Evolutionary conservation across 2,329 filamentous ascomycete genomes (phyloP), one percentile per base, ranked within the genome.

Genomic region (Arachnopeziza araneosa): DNA sequence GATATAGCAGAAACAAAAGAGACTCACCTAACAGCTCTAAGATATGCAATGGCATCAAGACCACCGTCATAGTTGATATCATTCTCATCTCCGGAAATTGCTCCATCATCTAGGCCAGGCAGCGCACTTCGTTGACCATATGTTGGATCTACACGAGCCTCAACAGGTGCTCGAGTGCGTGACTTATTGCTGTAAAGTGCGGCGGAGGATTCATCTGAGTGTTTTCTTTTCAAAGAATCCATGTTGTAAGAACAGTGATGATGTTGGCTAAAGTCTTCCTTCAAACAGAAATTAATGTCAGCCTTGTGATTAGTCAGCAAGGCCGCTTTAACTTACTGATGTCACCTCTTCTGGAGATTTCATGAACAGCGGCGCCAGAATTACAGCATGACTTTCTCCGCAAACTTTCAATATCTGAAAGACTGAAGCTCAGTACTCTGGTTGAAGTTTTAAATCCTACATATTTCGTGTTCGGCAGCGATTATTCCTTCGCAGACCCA

Each of bases 71-170:
- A 89, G 58, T 87, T 85, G 0, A 86, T 75, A 60, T 87, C 85
- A 49, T 84, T 81, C 54, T 82, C 82, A 10, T 68, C 69, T 53
- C 54, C 63, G 2, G 48, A 24, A 4, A 57, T 71, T 72, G 50
- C 76, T 73, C 71, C 60, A 61, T 80, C 77, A 52, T 84, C 81
- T 17, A 84, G 74, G n/a, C 81, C 81, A 7, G 87, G 86, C 67
- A 92, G 89, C 51, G 88, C 88, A 68, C 85, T 84, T 73, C 85
- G 83, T 74, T 91, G 88, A 50, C 89, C 89, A 73, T 85, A 90
- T 1, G 84, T 82, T 10, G 84, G 81, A 71, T 91, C 82, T 60
- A 86, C 73, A 50, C 75, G 75, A 17, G 66, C 66, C 56, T 71
- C 69, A 12, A 61, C 63, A 14, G 63, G 55, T 48, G 64, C 60